A percentile compares a stretch with the other conserved stretches of the same genome.
These are phyloP conservation scores for Tolypocladium cylindrosporum DNA, from an alignment of 2,329 filamentous ascomycete genomes.

Conservation along the genomic window DNA sequence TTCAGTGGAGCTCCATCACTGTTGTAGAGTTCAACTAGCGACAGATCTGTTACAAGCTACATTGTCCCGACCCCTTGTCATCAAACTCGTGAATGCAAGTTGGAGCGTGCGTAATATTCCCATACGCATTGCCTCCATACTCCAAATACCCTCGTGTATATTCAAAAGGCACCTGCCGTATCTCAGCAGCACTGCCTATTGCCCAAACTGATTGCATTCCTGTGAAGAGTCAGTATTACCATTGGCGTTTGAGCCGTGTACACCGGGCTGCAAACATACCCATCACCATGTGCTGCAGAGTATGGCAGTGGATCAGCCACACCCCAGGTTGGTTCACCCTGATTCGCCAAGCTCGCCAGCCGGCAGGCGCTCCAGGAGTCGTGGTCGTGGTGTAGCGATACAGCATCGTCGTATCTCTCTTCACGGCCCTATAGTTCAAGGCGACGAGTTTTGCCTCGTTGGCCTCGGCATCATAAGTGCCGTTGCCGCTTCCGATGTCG, in stretches of 20 bases:
- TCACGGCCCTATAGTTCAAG: not conserved
- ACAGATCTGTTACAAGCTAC: no score
- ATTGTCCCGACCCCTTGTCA: not conserved
- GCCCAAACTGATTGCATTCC: slow-evolving; percentile 16
- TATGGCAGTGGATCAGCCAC: slow-evolving; percentile 55
- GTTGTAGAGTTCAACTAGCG: no score
- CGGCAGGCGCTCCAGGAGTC: slow-evolving; percentile 28
- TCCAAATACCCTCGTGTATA: slow-evolving; percentile 30
- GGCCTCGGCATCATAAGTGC: slow-evolving; percentile 1
- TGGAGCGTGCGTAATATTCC: slow-evolving; percentile 17
- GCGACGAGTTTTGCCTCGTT: slow-evolving; percentile 2
- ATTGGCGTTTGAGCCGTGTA: not conserved
- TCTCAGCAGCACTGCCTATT: slow-evolving; percentile 13
- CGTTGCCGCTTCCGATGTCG: slow-evolving; percentile 8
- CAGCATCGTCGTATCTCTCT: slow-evolving; percentile 17
- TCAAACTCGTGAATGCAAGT: not conserved
- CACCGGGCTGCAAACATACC: slow-evolving; percentile 9
- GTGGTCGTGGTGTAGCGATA: slow-evolving; percentile 32
- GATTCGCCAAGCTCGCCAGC: slow-evolving; percentile 54
- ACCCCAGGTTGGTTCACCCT: slow-evolving; percentile 32
- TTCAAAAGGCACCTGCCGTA: slow-evolving; percentile 11
- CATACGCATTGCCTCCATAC: slow-evolving; percentile 35
- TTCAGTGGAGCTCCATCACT: no score
- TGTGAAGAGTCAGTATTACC: not conserved
- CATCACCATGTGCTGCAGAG: slow-evolving; percentile 47